These are phyloP conservation scores for Huntiella omanensis DNA, from an alignment of 2,329 filamentous ascomycete species.

Conservation along the genomic window DNA sequence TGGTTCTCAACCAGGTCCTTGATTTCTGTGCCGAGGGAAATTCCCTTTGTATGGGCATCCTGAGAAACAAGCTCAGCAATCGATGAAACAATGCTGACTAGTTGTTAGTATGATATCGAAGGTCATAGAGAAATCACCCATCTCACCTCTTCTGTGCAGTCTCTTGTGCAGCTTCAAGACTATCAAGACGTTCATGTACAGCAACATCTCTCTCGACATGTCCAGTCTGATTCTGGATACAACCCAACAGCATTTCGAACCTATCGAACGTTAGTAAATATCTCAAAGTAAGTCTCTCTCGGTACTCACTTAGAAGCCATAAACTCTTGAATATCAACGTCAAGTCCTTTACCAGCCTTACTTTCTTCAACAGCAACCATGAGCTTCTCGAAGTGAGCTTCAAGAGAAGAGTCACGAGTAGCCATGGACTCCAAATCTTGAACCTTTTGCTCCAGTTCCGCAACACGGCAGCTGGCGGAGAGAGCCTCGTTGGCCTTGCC, in stretches of 20 bases:
- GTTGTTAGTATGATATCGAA: neutral
- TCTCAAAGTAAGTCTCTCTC: too few relatives aligned
- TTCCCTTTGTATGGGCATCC: neutral
- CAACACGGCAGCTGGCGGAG: neutral
- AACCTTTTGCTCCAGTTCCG: slow-evolving; percentile 5
- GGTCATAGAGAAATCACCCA: too few relatives aligned
- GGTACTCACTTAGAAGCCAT: neutral
- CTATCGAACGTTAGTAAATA: neutral
- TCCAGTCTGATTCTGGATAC: slow-evolving; percentile 1
- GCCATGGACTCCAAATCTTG: neutral
- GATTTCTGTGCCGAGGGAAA: neutral
- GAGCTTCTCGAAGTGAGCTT: neutral
- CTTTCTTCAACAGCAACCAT: neutral
- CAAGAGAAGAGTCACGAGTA: neutral
- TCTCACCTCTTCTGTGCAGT: too few relatives aligned
- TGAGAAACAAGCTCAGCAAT: slow-evolving; percentile 1
- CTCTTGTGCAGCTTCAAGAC: too few relatives aligned
- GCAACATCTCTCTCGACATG: neutral
- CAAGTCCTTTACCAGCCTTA: neutral
- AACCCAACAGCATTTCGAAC: slow-evolving; percentile 2
- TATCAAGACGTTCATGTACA: slow-evolving; percentile 3
- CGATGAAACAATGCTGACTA: slow-evolving; percentile 5
- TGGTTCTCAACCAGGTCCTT: slow-evolving; percentile 1
- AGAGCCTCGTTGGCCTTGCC: slow-evolving; percentile 1
- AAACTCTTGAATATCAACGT: neutral